Base-by-base conservation (phyloP, 1,139 yeast species). In the Ashbya aceris region DNA sequence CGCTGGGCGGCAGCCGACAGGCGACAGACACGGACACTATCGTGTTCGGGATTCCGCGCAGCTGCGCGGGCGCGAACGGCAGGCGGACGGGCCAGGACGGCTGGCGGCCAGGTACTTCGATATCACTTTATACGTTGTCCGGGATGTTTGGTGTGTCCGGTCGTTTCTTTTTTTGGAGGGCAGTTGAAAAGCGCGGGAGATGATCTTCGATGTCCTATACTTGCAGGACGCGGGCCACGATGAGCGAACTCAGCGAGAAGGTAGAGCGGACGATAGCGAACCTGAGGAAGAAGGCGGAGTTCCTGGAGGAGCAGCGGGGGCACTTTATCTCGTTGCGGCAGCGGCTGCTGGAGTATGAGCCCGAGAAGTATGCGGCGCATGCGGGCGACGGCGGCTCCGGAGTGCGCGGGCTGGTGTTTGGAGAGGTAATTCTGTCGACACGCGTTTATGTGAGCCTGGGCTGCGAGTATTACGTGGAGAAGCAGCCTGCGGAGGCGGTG, bases 381-480 rank as follows among this genome's bases (percentile, higher is more conserved):
- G 36, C 13, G n/a, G 50, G 40, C 17, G 47, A 42, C 13, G 52
- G 51, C 2, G 43, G 41, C 8, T 36, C 48, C 2, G 50, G 46
- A 2, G 52, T 53, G 4, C 57, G 50, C 30, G 68, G 66, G 1
- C 41, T 56, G 17, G 59, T 64, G 2, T 53, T 54, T 12, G 71
- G 68, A 1, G 64, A 56, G 30, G 57, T 63, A 4, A 40, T 59
- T 4, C 57, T 60, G 2, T 52, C 68, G n/a, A 54, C 64, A 2
- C 50, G 53, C 7, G 62, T 75, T 4, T 67, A 68, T 52, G 69
- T 76, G 3, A 64, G 67, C 38, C 53, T 81, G 6, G 87, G 87
- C 0, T 77, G 71, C 47, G 84, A 77, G 6, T 77, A 76, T 50
- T 79, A 75, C 56, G 76, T 70, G 14, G 76, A 76, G 41, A 69